Evolutionary conservation across 768 basidiomycete genomes (phyloP).

Genomic region (Albatrellus ellisii): DNA sequence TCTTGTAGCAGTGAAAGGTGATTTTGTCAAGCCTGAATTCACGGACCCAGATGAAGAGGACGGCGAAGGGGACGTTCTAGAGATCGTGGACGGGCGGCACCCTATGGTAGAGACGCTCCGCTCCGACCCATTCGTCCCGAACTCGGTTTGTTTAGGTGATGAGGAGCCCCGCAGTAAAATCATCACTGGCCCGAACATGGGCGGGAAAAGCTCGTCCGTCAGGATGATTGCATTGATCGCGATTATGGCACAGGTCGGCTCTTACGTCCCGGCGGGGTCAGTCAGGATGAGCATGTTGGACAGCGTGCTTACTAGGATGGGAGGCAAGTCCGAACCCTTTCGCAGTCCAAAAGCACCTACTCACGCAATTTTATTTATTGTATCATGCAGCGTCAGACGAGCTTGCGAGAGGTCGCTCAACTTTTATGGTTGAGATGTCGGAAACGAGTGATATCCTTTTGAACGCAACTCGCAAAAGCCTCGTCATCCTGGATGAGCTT

Average conservation of each 20-base stretch:
- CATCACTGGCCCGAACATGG: constrained; percentile 83
- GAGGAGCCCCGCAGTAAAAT: constrained; percentile 42
- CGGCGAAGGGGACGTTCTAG: constrained; percentile 49
- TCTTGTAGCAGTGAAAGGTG: constrained; percentile 57
- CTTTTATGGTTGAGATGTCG: constrained; percentile 95
- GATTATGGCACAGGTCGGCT: constrained; percentile 84
- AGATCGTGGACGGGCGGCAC: constrained; percentile 78
- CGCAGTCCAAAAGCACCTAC: constrained; percentile 3
- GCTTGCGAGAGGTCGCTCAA: constrained; percentile 74
- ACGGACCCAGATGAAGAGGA: constrained; percentile 41
- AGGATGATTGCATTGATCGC: constrained; percentile 67
- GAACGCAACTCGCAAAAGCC: constrained; percentile 55
- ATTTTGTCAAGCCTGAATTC: constrained; percentile 72
- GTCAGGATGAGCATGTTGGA: constrained; percentile 74
- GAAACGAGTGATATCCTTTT: constrained; percentile 87
- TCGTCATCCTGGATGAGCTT: constrained; percentile 86
- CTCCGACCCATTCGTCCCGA: constrained; percentile 78
- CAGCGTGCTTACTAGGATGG: constrained; percentile 81
- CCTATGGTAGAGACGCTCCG: constrained; percentile 81
- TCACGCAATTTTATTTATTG: constrained; percentile 1
- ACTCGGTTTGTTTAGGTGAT: constrained; percentile 55
- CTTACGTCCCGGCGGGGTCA: constrained; percentile 73
- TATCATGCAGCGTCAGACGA: constrained; percentile 64
- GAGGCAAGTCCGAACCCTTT: constrained; percentile 34
- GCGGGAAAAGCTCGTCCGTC: constrained; percentile 78